phyloP scores from a whole-genome alignment of 2,329 filamentous ascomycete species.

The Microdochium trichocladiopsis region DNA sequence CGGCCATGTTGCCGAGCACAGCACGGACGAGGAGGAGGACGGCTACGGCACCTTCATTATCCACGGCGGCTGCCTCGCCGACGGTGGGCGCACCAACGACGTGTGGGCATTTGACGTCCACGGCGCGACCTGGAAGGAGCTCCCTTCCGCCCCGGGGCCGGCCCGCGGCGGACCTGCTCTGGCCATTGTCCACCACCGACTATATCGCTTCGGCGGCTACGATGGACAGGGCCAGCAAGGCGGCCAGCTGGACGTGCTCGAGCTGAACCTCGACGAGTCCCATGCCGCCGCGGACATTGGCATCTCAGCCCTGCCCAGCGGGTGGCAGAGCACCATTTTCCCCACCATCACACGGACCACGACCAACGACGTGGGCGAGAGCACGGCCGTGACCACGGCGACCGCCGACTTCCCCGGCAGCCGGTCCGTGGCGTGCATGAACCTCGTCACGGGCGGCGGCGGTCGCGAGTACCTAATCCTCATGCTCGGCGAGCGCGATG shows the following conservation, averaged over 20 bases:
- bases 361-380: conserved; percentile 14
- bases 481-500: conserved; percentile 49
- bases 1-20: conserved; percentile 47
- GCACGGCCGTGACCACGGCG: conserved; percentile 16
- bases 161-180: conserved; percentile 62
- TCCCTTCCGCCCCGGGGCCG: conserved; percentile 60
- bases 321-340: conserved; percentile 44
- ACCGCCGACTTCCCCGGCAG: conserved; percentile 37
- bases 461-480: conserved; percentile 57
- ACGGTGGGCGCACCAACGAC: conserved; percentile 55
- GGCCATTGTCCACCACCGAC: conserved; percentile 51
- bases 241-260: conserved; percentile 61
- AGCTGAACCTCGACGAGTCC: conserved; percentile 49
- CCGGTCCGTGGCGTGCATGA: conserved; percentile 46
- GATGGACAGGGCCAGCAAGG: conserved; percentile 65
- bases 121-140: conserved; percentile 57
- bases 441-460: conserved; percentile 49
- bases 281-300: conserved; percentile 44
- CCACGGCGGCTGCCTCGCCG: conserved; percentile 66
- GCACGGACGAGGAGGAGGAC: conserved; percentile 52
- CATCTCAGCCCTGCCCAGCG: conserved; percentile 33
- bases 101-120: conserved; percentile 72
- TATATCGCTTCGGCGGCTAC: conserved; percentile 78
- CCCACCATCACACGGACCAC: conserved; percentile 23
- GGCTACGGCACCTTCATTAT: conserved; percentile 66